phyloP scores from a whole-genome alignment of 352 stramenopile species.

The Pythium volutum region DNA sequence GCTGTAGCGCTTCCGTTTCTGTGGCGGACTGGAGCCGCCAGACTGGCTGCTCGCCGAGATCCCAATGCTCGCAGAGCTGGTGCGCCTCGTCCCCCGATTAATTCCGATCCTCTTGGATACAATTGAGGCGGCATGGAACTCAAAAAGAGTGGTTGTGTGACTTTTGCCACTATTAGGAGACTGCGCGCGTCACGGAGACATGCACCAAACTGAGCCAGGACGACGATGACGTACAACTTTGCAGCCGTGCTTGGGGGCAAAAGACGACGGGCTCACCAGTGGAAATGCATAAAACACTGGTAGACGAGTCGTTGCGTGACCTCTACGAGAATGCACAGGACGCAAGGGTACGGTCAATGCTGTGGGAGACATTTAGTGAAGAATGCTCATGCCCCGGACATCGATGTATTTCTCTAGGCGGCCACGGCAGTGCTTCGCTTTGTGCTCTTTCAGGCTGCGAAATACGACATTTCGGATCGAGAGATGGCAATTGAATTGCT shows the following conservation, averaged over 20 bases:
- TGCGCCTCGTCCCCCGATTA: no score
- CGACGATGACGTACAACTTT: not conserved
- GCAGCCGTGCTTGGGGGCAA: no score
- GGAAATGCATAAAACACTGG: not conserved
- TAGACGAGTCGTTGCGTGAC: not conserved
- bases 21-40: constrained; percentile 55
- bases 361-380: not conserved
- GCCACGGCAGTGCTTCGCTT: constrained; percentile 40
- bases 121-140: not conserved
- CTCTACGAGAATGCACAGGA: not conserved
- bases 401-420: constrained; percentile 16
- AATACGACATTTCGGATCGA: constrained; percentile 33
- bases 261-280: not conserved
- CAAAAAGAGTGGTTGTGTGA: not conserved
- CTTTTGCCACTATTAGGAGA: no score
- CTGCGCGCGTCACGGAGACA: not conserved
- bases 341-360: not conserved
- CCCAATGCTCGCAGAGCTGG: constrained; percentile 27
- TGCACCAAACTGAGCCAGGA: not conserved
- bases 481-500: constrained; percentile 48
- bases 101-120: not conserved
- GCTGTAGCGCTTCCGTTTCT: constrained; percentile 47
- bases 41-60: constrained; percentile 61
- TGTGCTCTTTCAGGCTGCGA: constrained; percentile 44
- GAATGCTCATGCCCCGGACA: not conserved